Base-by-base conservation (phyloP, 495 filamentous ascomycete genomes). In the Penicillium steckii region DNA sequence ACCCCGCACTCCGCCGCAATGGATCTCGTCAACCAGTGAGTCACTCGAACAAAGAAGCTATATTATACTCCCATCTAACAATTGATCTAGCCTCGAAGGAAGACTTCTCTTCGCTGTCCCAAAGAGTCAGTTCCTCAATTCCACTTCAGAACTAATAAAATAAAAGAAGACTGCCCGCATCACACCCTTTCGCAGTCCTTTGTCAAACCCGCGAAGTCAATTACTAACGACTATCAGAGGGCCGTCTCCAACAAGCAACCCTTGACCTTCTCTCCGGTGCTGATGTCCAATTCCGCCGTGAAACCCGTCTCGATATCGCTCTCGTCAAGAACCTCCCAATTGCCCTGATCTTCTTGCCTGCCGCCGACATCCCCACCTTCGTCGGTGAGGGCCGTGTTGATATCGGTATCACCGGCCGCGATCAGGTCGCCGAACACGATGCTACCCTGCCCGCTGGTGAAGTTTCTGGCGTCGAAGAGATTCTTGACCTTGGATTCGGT, bases 281-380 rank as follows among this genome's bases (percentile, higher is more conserved):
- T 57, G 94, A 97, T 71, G 94, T 98, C 61, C 90, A 98, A 74
- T 98, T 97, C 77, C 85, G 85, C 59, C 87, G 92, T 67, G 89
- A 95, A 75, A 87, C 84, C 67, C 89, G 94, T 44, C 87, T 96
- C 54, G 94, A 98, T 70, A 96, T 97, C 70, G 94, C 94, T 12
- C 83, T 97, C 18, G 92, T 96, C 65, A 89, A 94, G 76, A 97
- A 97, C 73, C 83, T 92, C 26, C 90, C 89, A 25, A 90, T 98
- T 53, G 95, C 93, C 10, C 89, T 98, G 54, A 83, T 98, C 70
- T 98, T 98, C 80, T 90, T 98, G 30, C 94, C 94, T 21, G 94
- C 91, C 27, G 92, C 89, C 48, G 94, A 97, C 68, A 98, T 98
- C 64, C 95, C 94, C 22, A 93, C 89, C 46, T 97, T 97, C 59